Evolutionary conservation across 2,329 filamentous ascomycete genomes (phyloP).

Genomic region (Raffaelea albimanens): DNA sequence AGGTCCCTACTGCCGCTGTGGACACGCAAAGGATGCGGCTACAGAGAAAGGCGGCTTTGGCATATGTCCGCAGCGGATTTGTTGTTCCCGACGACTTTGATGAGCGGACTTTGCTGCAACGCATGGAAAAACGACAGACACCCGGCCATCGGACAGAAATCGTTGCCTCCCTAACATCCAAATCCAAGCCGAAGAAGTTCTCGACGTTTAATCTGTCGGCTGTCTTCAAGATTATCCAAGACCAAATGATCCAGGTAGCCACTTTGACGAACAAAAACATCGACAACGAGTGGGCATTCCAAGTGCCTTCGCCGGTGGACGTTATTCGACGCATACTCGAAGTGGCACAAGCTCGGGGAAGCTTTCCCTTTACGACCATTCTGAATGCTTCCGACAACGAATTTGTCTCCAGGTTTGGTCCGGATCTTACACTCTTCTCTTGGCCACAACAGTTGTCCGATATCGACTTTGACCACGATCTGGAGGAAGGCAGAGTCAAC

Average conservation of each 20-base stretch:
- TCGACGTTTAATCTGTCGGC: slow-evolving; percentile 5
- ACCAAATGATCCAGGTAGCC: background rate
- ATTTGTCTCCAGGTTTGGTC: slow-evolving; percentile 3
- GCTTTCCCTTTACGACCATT: slow-evolving; percentile 10
- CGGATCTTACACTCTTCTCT: slow-evolving; percentile 3
- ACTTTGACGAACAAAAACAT: background rate
- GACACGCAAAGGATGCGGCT: background rate
- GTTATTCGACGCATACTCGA: slow-evolving; percentile 5
- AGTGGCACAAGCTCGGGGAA: background rate
- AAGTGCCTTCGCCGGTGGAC: slow-evolving; percentile 3
- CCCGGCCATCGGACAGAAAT: background rate
- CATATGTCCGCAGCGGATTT: slow-evolving; percentile 19
- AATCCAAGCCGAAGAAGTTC: background rate
- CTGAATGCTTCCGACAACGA: slow-evolving; percentile 6
- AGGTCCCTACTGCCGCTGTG: slow-evolving; percentile 15
- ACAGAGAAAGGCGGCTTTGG: slow-evolving; percentile 6
- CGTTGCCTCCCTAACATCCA: too few species aligned
- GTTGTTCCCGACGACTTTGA: slow-evolving; percentile 31
- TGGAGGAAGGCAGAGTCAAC: background rate
- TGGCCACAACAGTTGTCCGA: slow-evolving; percentile 7
- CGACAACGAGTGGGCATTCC: background rate
- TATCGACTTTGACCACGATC: background rate
- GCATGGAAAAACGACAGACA: background rate
- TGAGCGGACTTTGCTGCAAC: slow-evolving; percentile 12
- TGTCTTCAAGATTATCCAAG: slow-evolving; percentile 1